These are phyloP conservation scores for Kwoniella mangroviensis DNA, from an alignment of 768 basidiomycete species.

Conservation along the genomic window DNA sequence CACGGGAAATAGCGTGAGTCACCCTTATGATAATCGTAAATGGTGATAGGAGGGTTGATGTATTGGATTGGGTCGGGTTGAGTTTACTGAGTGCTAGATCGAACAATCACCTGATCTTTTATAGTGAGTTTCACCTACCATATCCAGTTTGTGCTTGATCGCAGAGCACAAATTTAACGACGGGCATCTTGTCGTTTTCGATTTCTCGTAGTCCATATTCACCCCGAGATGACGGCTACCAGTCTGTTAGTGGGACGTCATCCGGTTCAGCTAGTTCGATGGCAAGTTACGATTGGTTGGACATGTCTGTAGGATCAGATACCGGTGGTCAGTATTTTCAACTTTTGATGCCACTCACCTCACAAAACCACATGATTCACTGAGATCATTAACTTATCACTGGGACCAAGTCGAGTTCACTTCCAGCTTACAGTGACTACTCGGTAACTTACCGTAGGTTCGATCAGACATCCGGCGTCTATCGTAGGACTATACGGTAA, in stretches of 20 bases:
- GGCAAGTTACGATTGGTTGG: constrained; percentile 52
- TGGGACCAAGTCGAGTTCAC: too few species aligned
- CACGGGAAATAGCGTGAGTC: not conserved
- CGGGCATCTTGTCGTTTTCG: too few species aligned
- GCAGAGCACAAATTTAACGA: too few species aligned
- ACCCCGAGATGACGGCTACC: constrained; percentile 50
- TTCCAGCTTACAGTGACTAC: not conserved
- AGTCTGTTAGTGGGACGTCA: constrained; percentile 41
- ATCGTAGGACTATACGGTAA: constrained; percentile 40
- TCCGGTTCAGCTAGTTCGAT: constrained; percentile 42
- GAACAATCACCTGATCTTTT: constrained; percentile 17
- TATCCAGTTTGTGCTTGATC: not conserved
- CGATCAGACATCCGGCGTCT: constrained; percentile 42
- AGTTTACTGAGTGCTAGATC: not conserved
- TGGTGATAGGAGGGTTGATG: too few species aligned
- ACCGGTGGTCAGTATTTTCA: constrained; percentile 27
- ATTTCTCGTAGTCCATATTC: constrained; percentile 37
- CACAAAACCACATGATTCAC: constrained; percentile 15
- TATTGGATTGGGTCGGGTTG: too few species aligned
- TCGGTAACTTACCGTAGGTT: constrained; percentile 15
- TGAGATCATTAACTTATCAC: too few species aligned
- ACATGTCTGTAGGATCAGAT: constrained; percentile 50
- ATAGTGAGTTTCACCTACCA: constrained; percentile 1
- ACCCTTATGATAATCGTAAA: too few species aligned
- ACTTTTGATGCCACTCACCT: too few species aligned